Base-by-base conservation (phyloP, 164 flowering plant genomes). In the Magnolia officinalis region DNA sequence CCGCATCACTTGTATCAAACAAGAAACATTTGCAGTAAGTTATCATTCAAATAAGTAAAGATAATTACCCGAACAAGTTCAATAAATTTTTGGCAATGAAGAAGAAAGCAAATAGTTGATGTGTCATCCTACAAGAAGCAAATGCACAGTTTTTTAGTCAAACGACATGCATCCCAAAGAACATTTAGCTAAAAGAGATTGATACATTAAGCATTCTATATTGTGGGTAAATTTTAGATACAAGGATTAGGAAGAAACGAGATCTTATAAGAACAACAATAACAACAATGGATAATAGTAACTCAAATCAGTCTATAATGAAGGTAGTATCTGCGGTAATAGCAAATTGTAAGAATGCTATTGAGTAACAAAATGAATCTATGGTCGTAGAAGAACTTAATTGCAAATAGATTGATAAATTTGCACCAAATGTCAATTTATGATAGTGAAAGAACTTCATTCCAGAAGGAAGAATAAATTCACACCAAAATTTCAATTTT, bases 41-140 rank as follows among this genome's bases (percentile, higher is more conserved):
- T 37, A 37, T 37, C 45, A 37, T 37, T 37, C 45, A 37, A 37
- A 37, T 37, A 37, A 37, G 45, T 37, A 37, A 37, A 59, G 29
- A n/a, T 21, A 65, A 51, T 77, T 86, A 96, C 99, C 97, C 95
- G 90, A 72, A 93, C 93, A 68, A 96, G 86, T 82, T 96, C 99
- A 67, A 96, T 91, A 72, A 96, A 96, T 73, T 92, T 90, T 79
- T 96, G 99, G 84, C 95, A 87, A 76, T 92, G 95, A 73, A 96
- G 95, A 71, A 93, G 82, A 82, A 94, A 92, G 87, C 95, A 94
- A 58, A 89, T 85, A 63, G 87, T 83, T 75, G 97, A 90, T 75
- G 77, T 88, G 31, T 87, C 92, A 80, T 90, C 88, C 99, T 96
- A 93, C 88, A 89, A 2, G 50, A 82, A 70, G 16, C 61, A 75